Percentiles rank a stretch among this genome's conserved stretches.
Conservation (phyloP, 2,329 filamentous ascomycete genomes). For the Alternaria triticina region DNA sequence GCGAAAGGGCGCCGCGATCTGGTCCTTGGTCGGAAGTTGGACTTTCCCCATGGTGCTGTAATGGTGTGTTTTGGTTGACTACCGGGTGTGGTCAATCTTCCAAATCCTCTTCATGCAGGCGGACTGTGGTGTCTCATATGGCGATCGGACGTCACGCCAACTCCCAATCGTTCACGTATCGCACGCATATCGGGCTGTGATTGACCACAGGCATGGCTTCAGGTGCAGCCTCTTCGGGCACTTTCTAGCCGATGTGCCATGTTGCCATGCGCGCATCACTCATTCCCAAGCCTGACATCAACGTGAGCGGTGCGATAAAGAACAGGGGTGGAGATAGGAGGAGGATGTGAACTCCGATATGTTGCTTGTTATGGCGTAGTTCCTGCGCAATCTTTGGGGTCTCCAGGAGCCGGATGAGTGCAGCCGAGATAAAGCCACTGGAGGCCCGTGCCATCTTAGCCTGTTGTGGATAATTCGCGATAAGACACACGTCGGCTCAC, state of each 20-base stretch:
- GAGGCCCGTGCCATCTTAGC: background rate
- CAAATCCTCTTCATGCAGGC: constrained; percentile 1
- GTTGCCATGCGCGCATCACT: background rate
- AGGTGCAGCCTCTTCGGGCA: background rate
- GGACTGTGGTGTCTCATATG: constrained; percentile 9
- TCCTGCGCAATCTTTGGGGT: background rate
- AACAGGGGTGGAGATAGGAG: constrained; percentile 10
- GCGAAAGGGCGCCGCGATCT: constrained; percentile 15
- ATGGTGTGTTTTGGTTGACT: background rate
- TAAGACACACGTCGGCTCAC: constrained; percentile 9
- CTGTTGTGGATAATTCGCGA: background rate
- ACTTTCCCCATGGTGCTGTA: constrained; percentile 10
- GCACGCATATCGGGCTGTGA: constrained; percentile 2
- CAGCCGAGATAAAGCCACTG: constrained; percentile 9
- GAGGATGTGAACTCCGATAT: background rate
- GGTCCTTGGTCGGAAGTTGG: constrained; percentile 3
- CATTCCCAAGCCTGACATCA: background rate
- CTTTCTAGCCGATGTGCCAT: constrained; percentile 15
- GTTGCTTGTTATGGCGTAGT: background rate
- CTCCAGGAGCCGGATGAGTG: background rate
- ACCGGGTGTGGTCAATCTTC: background rate
- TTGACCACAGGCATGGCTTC: background rate
- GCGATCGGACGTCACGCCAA: constrained; percentile 1
- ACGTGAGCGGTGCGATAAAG: background rate
- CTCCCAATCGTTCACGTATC: constrained; percentile 9